A percentile compares a stretch with the other conserved stretches of the same genome.
These are phyloP conservation scores for Teratosphaeria epicoccoides DNA, from an alignment of 2,329 filamentous ascomycete species.

Conservation along the genomic window DNA sequence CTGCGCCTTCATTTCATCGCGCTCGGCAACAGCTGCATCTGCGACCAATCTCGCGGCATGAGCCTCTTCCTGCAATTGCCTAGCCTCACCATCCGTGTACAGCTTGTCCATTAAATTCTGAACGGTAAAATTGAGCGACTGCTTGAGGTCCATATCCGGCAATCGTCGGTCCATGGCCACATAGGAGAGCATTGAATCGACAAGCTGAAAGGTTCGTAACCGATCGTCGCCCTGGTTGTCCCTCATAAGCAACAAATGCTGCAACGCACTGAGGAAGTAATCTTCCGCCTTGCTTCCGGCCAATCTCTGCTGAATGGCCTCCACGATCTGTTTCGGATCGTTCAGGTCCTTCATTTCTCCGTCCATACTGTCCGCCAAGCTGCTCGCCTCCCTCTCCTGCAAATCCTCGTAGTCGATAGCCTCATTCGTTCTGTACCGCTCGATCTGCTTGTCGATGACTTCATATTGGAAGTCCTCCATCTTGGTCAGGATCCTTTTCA, in stretches of 20 bases:
- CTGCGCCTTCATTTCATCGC: constrained; percentile 84
- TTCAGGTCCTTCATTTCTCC: constrained; percentile 83
- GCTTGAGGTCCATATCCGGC: constrained; percentile 95
- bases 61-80: constrained; percentile 84
- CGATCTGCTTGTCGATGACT: constrained; percentile 94
- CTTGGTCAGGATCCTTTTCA: constrained; percentile 87
- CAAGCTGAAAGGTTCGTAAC: constrained; percentile 89
- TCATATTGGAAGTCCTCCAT: constrained; percentile 99
- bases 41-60: constrained; percentile 84
- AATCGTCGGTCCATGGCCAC: constrained; percentile 94
- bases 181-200: constrained; percentile 98
- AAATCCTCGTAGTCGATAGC: constrained; percentile 98
- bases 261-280: constrained; percentile 90
- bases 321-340: constrained; percentile 85
- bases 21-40: constrained; percentile 88
- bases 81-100: constrained; percentile 90
- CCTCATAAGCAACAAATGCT: constrained; percentile 85
- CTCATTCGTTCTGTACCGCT: constrained; percentile 84
- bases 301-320: constrained; percentile 80
- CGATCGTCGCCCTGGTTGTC: constrained; percentile 88
- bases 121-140: constrained; percentile 94
- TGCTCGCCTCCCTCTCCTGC: constrained; percentile 80
- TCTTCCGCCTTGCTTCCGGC: constrained; percentile 78
- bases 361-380: constrained; percentile 78
- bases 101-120: constrained; percentile 91